These are phyloP conservation scores for Russula sp. DNA, from an alignment of 768 basidiomycete species.

Conservation along the genomic window DNA sequence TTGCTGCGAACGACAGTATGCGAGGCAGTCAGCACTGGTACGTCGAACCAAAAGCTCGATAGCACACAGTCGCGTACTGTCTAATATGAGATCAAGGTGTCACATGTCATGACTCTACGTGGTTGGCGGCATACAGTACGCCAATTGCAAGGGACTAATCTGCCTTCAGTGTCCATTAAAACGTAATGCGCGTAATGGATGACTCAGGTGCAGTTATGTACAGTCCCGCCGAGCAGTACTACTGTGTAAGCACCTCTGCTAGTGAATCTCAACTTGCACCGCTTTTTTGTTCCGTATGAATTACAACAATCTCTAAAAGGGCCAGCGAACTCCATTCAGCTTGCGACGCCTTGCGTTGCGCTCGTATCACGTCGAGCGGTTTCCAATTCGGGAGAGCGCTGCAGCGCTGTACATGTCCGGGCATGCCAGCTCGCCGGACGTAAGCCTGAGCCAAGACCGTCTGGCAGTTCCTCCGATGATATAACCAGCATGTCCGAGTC, in stretches of 20 bases:
- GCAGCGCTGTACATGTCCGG: slow-evolving; percentile 84
- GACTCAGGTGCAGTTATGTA: slow-evolving; percentile 56
- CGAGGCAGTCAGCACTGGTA: slow-evolving; percentile 79
- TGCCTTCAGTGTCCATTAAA: slow-evolving; percentile 50
- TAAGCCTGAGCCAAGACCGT: too few species aligned
- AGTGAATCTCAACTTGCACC: slow-evolving; percentile 63
- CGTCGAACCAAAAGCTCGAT: slow-evolving; percentile 84
- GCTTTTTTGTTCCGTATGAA: slow-evolving; percentile 66
- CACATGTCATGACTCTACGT: slow-evolving; percentile 46
- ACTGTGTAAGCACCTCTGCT: slow-evolving; percentile 58
- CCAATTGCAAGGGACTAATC: too few species aligned
- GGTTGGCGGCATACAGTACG: too few species aligned
- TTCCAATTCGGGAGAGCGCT: slow-evolving; percentile 60
- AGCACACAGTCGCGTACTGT: slow-evolving; percentile 80
- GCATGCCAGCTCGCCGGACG: slow-evolving; percentile 42
- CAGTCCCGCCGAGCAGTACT: slow-evolving; percentile 45
- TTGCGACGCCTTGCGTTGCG: slow-evolving; percentile 53
- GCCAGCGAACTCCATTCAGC: slow-evolving; percentile 76
- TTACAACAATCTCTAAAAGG: slow-evolving; percentile 57
- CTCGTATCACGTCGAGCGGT: slow-evolving; percentile 47
- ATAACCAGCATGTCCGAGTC: too few species aligned
- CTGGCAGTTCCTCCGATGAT: too few species aligned
- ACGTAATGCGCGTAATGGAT: slow-evolving; percentile 58
- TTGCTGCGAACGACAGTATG: slow-evolving; percentile 69
- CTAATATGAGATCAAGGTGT: slow-evolving; percentile 38